Evolutionary conservation across 306 rosid genomes (phyloP), one percentile per base, ranked within the genome.

Genomic region (Quercus glauca): DNA sequence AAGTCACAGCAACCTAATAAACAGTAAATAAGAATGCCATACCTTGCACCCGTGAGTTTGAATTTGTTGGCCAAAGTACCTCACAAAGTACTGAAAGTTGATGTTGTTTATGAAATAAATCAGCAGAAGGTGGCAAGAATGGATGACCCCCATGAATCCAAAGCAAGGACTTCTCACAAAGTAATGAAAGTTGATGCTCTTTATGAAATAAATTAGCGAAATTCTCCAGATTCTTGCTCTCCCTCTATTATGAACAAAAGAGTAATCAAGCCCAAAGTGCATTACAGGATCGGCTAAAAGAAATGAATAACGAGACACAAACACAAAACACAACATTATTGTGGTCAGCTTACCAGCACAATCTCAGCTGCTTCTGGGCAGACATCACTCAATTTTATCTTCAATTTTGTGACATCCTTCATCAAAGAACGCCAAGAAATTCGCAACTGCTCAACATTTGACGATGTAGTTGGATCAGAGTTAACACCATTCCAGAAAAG

Each of bases 111-210:
- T 81, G 56, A 84, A 86, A 87, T 78, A 95, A 73, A 77, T 73
- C 78, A 78, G 89, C 79, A 23, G 94, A 87, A 51, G 86, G 64
- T 5, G 99, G 95, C 82, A 88, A 78, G 75, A 80, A 53, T 18
- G 99, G 99, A 84, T 92, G 97, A 80, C 99, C 99, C 49, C 99
- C 97, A 88, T 92, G 85, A 77, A 80, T 73, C 99, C 99, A 95
- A 21, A 95, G 78, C 87, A 95, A 80, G 53, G 98, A 84, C 81
- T 90, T 90, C 77, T 91, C 97, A 20, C 89, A 88, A 65, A 91
- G 81, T 71, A 73, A 75, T 72, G 79, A 78, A 79, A 95, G 87
- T 81, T 78, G 88, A 55, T 69, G 84, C 73, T 90, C 88, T 79
- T 90, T 91, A 45, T 81, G 56, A 76, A 59, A 87, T 82, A 64